Base-by-base conservation (phyloP, 2,329 filamentous ascomycete species). In the Niveomyces coronatus region DNA sequence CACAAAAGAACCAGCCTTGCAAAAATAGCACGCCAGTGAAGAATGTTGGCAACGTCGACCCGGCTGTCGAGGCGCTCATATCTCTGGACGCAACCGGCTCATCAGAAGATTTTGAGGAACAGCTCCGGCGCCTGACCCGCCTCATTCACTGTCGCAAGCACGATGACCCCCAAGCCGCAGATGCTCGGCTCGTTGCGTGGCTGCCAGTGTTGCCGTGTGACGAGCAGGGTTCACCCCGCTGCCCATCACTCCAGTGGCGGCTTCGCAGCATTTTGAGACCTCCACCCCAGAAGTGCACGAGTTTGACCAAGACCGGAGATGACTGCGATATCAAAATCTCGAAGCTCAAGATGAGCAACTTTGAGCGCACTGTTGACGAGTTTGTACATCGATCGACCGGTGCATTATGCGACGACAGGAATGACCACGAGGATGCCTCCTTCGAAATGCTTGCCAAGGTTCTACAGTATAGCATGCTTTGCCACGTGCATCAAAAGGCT, bases 141-240 rank as follows among this genome's bases (percentile, higher is more conserved):
- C 10, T 36, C 9, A 14, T 14, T 6, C 39, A 35, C 8, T 40
- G 39, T 18, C 28, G 23, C 9, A 14, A 27, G 8, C 39, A 40
- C 17, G 32, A 40, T 16, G 14, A 27, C 10, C 39, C 27, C 4
- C 39, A 27, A 1, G 6, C 11, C 9, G 28, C 32, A 31, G 15
- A 27, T 27, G 9, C 16, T 5, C 10, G 39, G 11, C 10, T 32
- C 3, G 22, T 11, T 1, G 9, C 6, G 2, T 35, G 39, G 33
- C 17, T 35, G 33, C 2, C 7, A 8, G 27, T 22, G n/a, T 10
- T 40, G 3, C 33, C 39, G 1, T 20, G 26, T 7, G 8, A 9
- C 28, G 28, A 30, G 8, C 9, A 8, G 7, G 29, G 14, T 7
- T n/a, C 1, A n/a, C 38, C 26, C 5, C 27, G 26, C 4, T 3